These are phyloP conservation scores for Serendipita sp. DNA, from an alignment of 768 basidiomycete genomes.

Conservation along the genomic window DNA sequence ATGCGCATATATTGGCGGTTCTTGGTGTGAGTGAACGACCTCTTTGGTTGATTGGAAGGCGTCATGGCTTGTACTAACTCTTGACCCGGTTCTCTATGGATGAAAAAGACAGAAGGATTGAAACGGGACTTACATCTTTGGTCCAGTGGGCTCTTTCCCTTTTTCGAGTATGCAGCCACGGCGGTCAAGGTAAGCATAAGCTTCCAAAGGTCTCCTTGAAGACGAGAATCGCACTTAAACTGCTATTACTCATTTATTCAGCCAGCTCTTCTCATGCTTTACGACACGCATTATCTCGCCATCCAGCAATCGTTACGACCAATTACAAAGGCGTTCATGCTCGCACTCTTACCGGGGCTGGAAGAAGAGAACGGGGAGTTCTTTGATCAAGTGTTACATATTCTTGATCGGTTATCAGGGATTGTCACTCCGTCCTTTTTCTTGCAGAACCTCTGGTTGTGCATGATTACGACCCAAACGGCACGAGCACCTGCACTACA, in stretches of 20 bases:
- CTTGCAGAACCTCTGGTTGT: conserved; percentile 88
- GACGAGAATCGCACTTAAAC: neutral
- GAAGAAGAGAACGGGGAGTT: conserved; percentile 98
- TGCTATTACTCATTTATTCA: conserved; percentile 17
- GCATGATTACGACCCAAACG: conserved; percentile 77
- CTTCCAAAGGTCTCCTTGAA: neutral
- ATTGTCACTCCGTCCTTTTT: conserved; percentile 81
- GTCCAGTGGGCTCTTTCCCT: conserved; percentile 93
- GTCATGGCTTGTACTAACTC: neutral
- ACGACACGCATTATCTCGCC: conserved; percentile 82
- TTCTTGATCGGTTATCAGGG: conserved; percentile 69
- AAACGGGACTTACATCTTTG: conserved; percentile 76
- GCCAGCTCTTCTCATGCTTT: conserved; percentile 82
- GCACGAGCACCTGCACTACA: conserved; percentile 77
- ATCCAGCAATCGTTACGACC: conserved; percentile 68
- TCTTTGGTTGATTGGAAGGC: no score
- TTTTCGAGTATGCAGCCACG: conserved; percentile 99
- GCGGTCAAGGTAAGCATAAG: conserved; percentile 59
- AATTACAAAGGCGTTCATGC: conserved; percentile 84
- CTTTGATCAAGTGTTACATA: conserved; percentile 71
- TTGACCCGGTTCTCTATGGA: neutral
- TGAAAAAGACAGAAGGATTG: conserved; percentile 61
- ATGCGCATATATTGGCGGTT: conserved; percentile 77
- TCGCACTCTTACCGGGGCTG: conserved; percentile 83
- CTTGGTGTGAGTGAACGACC: conserved; percentile 48